These are phyloP conservation scores for Candida glucosophila DNA, from an alignment of 1,139 yeast species.

Conservation along the genomic window DNA sequence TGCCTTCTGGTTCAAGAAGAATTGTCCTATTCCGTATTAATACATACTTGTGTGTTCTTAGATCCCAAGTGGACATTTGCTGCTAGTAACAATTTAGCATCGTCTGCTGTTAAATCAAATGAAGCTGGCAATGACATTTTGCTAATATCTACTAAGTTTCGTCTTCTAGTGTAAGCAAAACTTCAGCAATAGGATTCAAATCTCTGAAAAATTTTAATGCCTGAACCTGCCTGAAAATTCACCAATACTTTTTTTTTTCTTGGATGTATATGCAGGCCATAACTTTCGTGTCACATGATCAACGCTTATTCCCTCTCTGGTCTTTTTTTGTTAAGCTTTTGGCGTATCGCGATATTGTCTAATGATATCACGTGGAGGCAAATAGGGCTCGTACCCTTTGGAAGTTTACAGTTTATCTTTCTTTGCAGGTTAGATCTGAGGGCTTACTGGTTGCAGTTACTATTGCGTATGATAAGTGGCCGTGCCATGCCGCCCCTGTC, in stretches of 20 bases:
- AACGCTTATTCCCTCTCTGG: background rate
- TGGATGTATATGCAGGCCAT: background rate
- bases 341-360: too few relatives aligned
- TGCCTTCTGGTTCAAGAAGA: background rate
- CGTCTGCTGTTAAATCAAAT: conserved; percentile 93
- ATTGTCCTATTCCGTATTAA: conserved; percentile 1
- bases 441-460: conserved; percentile 1
- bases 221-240: conserved; percentile 7
- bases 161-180: too few relatives aligned
- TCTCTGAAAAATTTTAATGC: conserved; percentile 1
- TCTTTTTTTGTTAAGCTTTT: background rate
- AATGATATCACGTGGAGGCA: too few relatives aligned
- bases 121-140: conserved; percentile 83
- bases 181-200: too few relatives aligned
- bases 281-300: background rate
- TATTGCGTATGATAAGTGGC: too few relatives aligned
- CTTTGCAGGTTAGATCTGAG: background rate
- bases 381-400: too few relatives aligned
- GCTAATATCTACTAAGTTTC: conserved; percentile 4
- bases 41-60: conserved; percentile 96
- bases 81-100: conserved; percentile 98
- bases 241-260: too few relatives aligned
- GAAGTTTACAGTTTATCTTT: too few relatives aligned
- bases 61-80: conserved; percentile 99
- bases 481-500: too few relatives aligned